A percentile compares a stretch with the other conserved stretches of the same genome.
phyloP scores from a whole-genome alignment of 495 filamentous ascomycete species.

The Aspergillus saccharolyticus region DNA sequence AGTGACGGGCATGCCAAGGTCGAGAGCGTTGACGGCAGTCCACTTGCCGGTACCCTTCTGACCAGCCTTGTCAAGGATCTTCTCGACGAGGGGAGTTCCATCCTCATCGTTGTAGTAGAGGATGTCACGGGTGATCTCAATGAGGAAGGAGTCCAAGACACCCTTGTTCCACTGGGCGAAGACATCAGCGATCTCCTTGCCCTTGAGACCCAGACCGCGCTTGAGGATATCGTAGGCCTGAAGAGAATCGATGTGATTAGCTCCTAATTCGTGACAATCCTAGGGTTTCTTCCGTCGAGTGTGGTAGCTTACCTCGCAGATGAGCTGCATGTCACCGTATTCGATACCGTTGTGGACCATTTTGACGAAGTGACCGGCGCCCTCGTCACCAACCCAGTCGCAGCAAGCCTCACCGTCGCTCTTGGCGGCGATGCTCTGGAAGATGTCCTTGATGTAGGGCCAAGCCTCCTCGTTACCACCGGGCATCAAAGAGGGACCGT shows the following conservation, averaged over 20 bases:
- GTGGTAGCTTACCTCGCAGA: constrained; percentile 71
- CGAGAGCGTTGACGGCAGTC: constrained; percentile 98
- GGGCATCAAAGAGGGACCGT: constrained; percentile 96
- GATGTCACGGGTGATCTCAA: constrained; percentile 97
- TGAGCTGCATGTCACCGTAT: constrained; percentile 99
- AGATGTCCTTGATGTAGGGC: constrained; percentile 98
- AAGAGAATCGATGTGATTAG: neutral
- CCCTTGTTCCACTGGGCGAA: constrained; percentile 97
- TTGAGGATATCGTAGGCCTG: constrained; percentile 99
- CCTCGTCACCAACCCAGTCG: constrained; percentile 99
- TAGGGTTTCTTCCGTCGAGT: constrained; percentile 1
- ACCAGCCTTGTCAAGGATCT: constrained; percentile 97
- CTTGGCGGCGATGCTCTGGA: constrained; percentile 97
- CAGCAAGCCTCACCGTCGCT: constrained; percentile 95
- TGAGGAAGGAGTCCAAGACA: constrained; percentile 97
- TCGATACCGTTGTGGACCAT: constrained; percentile 99
- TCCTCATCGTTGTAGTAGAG: constrained; percentile 96
- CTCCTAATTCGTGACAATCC: neutral
- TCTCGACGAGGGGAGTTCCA: constrained; percentile 84
- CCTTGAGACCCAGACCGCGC: constrained; percentile 77
- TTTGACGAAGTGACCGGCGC: constrained; percentile 99
- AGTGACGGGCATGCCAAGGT: constrained; percentile 98
- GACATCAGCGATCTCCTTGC: constrained; percentile 93
- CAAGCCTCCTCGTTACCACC: constrained; percentile 97
- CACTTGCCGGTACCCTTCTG: constrained; percentile 99